Evolutionary conservation across 306 rosid species (phyloP), one percentile per base, ranked within the genome.

Genomic region (Rosa multiflora): DNA sequence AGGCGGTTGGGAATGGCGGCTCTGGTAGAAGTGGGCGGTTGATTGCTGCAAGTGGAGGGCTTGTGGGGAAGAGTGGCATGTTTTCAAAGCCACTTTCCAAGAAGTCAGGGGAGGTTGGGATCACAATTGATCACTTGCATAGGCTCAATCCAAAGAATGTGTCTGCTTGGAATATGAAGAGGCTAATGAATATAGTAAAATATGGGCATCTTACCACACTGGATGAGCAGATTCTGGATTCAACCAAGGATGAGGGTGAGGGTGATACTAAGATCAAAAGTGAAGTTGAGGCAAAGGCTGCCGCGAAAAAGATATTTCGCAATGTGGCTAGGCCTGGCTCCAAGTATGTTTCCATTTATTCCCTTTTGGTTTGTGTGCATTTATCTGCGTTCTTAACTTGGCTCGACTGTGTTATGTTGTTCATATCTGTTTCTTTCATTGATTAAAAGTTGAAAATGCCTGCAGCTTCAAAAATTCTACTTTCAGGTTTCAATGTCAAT

Each of bases 101-200:
- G 88, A 88, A 49, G 39, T 64, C 75, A 5, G 91, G 84, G 9
- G 97, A 91, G 12, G 8, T 4, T 0, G 94, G 84, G 1, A 94
- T 94, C 63, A 89, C 91, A 20, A 88, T 94, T 46, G 97, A 88
- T 85, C 91, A 90, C 62, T 75, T 94, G 73, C 96, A 91, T 73
- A 91, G 75, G 88, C 81, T 90, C 73, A 94, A 89, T 85, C 90
- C 87, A 0, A 89, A 88, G 76, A 94, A 94, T 79, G 85, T 94
- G 5, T 94, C 98, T 26, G 97, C 98, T 0, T 94, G 98, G 98
- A 94, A 94, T 74, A 94, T 94, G 98, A 94, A 94, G 84, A 90
- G 98, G 85, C 79, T 94, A 35, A 88, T 94, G 82, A 91, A 84
- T 73, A 90, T 91, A 40, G 94, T 94, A 71, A 80, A 91, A 23